Evolutionary conservation across 2,329 filamentous ascomycete species (phyloP), one percentile per base, ranked within the genome.

Genomic region (Periconia sp.): DNA sequence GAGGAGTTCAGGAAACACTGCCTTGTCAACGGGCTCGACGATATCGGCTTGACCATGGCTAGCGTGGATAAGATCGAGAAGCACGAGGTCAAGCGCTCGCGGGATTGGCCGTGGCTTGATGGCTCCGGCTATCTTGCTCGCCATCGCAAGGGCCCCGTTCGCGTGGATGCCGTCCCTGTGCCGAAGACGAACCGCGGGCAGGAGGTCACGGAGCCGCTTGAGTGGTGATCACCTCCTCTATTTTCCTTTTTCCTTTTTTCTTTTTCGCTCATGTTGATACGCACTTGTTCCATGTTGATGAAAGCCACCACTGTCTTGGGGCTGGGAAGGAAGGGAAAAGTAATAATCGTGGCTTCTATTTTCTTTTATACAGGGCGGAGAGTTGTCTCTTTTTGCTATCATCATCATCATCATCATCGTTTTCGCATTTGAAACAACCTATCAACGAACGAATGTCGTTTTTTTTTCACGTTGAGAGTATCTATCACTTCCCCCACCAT

Each of bases 1-100:
- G 93, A 97, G 71, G 85, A 89, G 76, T 97, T 97, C 81, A 82
- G 92, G 72, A 96, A 95, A 78, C 91, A 97, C 78, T 97, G 93
- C 75, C 79, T 97, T 47, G 76, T 96, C 66, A 96, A 97, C 70
- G 93, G 93, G 0, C 85, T 97, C 10, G 93, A 97, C 71, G 94
- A 97, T 65, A 97, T 97, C 67, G 93, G 93, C 35, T 78, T 97
- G 59, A 97, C 93, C 6, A 91, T 97, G 82, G 90, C 95, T 77
- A 84, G 90, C 77, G 92, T 94, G 60, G 88, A 92, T 57, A 92
- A 96, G 82, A 97, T 97, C 70, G 79, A 83, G 53, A 82, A 82
- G 55, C 96, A 94, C 68, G 93, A 97, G 84, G 79, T 79, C 65
- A 87, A 87, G 75, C 85, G 92, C 71, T 88, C 88, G 10, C 76